Percentiles rank a stretch among this genome's conserved stretches.
phyloP scores from a whole-genome alignment of 2,329 filamentous ascomycete genomes.

The Macroventuria anomochaeta region DNA sequence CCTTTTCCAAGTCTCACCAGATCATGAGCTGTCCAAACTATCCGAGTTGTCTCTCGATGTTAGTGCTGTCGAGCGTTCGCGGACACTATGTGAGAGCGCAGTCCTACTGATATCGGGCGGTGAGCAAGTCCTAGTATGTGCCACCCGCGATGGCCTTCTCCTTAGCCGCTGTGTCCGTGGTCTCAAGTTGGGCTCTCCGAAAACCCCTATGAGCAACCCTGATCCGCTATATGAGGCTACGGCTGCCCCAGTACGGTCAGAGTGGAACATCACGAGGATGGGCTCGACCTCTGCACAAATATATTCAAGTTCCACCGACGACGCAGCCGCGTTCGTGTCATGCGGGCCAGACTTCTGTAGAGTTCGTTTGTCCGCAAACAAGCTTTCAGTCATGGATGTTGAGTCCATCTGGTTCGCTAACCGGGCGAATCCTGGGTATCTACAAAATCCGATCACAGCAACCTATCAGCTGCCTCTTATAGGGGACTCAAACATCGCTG shows the following conservation, averaged over 20 bases:
- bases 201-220: neutral
- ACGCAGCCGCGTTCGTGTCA: slow-evolving; percentile 44
- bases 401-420: slow-evolving; percentile 50
- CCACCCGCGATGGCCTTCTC: slow-evolving; percentile 45
- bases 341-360: slow-evolving; percentile 50
- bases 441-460: slow-evolving; percentile 42
- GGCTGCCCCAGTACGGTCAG: neutral
- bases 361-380: slow-evolving; percentile 28
- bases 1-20: slow-evolving; percentile 28
- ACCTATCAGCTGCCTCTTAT: slow-evolving; percentile 39
- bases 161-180: slow-evolving; percentile 16
- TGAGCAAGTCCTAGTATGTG: slow-evolving; percentile 39
- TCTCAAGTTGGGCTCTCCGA: neutral
- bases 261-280: slow-evolving; percentile 28
- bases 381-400: slow-evolving; percentile 25
- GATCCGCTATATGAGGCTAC: too few species aligned
- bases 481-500: slow-evolving; percentile 34
- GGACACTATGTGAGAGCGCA: slow-evolving; percentile 41
- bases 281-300: slow-evolving; percentile 40
- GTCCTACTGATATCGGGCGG: slow-evolving; percentile 25
- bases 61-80: slow-evolving; percentile 2
- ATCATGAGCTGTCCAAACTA: slow-evolving; percentile 9
- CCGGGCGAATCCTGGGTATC: slow-evolving; percentile 32
- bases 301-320: slow-evolving; percentile 29
- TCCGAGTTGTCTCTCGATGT: slow-evolving; percentile 21